Evolutionary conservation across 345 rosid genomes (phyloP), one percentile per base, ranked within the genome.

Genomic region (Draba incana): DNA sequence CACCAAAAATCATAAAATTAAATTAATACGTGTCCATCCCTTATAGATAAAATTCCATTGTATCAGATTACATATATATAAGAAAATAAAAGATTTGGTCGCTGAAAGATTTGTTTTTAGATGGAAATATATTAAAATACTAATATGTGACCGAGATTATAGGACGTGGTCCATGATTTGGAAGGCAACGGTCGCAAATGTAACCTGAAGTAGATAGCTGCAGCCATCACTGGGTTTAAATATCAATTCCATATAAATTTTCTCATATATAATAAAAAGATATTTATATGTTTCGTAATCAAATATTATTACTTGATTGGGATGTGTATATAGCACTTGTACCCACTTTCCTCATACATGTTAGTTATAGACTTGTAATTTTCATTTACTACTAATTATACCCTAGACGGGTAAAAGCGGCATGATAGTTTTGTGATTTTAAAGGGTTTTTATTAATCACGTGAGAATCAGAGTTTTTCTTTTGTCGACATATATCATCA

Each of bases 201-300:
- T 15, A 42, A 47, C 47, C 57, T 47, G 57, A 57, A 57, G 72
- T 68, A 68, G 49, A 68, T 57, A 57, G 50, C 31, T 58, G 49
- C 73, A 48, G 9, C 49, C 57, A 68, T 68, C 65, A 58, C 46
- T 47, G 27, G 62, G 46, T 57, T 10, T 15, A n/a, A 64, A 57
- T 7, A 46, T 57, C 56, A 68, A 24, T 49, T 14, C 70, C 52
- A 39, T 42, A 42, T 53, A 44, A 9, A 30, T 54, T 31, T 31
- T 43, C 35, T 66, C n/a, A 20, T 60, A n/a, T 27, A 31, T 30
- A 4, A 42, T 42, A 28, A 31, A 31, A 31, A 42, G 27, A 59
- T 42, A 30, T 52, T 28, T 28, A 66, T 20, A 6, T 14, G 35
- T 66, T 57, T 28, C 50, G 4, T 66, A n/a, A 43, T 45, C 35